Evolutionary conservation across 1,284 basidiomycete species (phyloP), one percentile per base, ranked within the genome.

Genomic region (Papiliotrema flavescens): DNA sequence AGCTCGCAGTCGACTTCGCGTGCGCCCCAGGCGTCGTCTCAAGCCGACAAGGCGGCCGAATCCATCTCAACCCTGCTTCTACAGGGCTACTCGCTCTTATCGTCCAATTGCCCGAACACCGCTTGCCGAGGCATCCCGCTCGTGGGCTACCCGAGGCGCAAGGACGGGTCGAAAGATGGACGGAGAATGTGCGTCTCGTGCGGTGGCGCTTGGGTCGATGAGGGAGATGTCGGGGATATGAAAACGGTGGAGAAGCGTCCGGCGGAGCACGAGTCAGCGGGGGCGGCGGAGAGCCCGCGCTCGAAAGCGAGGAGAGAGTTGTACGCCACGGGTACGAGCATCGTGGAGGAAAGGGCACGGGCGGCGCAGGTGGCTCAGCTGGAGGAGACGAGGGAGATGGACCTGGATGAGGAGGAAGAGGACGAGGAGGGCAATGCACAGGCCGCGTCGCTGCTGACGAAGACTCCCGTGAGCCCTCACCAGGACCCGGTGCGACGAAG

Each of bases 81-180:
- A 2, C 64, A 65, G 51, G 75, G 75, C 2, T 76, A 75, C 54
- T 71, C 74, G 0, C 63, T 77, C 0, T 56, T 77, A 1, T 61
- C 61, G 23, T 58, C 60, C 20, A 70, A 63, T 36, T 77, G 75
- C 41, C 69, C 70, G 14, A 65, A 66, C 32, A 41, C 67, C 2
- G 42, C 56, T 3, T 77, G 75, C 53, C 53, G 57, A 23, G 74
- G 71, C 15, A 65, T 77, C 8, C 75, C 73, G 0, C 65, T 77
- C 20, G 71, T 76, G 11, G 75, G 75, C 1, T 73, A 70, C 50
- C 75, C 75, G 1, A 56, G 64, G 23, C 60, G 59, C 22, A 51
- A 59, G 19, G 68, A 70, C 36, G 69, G 68, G 0, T 55, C 49
- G 1, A 65, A 60, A 37, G 71, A 73, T 47, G 56, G 62, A 13